A percentile compares a stretch with the other conserved stretches of the same genome.
Evolutionary conservation across 1,284 basidiomycete species (phyloP).

Genomic region (Apiotrichum siamense): DNA sequence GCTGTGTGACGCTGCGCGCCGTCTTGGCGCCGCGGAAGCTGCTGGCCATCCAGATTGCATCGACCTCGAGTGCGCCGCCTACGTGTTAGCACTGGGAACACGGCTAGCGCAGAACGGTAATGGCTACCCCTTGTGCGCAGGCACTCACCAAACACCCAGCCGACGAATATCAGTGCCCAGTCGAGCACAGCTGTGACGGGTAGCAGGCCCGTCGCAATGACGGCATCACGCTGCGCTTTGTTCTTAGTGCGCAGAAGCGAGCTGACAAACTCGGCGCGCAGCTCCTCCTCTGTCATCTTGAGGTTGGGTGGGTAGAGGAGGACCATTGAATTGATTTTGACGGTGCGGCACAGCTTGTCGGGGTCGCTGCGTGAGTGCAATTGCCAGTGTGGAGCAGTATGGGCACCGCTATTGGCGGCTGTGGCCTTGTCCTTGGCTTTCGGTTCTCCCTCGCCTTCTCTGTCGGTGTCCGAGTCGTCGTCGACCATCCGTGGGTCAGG

Average conservation of each 20-base stretch:
- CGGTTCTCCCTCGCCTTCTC: not conserved
- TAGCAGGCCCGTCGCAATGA: slow-evolving; percentile 17
- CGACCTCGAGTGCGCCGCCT: slow-evolving; percentile 20
- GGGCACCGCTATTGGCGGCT: not conserved
- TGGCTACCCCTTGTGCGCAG: too few species aligned
- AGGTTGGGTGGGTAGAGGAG: slow-evolving; percentile 18
- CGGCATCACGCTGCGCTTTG: slow-evolving; percentile 22
- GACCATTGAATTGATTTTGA: slow-evolving; percentile 20
- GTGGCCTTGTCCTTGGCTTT: not conserved
- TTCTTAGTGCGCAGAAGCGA: slow-evolving; percentile 17
- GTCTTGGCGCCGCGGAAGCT: slow-evolving; percentile 19
- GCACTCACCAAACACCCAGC: slow-evolving; percentile 19
- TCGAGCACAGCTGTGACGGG: slow-evolving; percentile 14
- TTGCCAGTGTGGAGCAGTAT: not conserved
- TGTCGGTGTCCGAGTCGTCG: too few species aligned
- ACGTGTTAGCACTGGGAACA: not conserved
- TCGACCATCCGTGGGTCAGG: too few species aligned
- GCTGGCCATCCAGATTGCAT: slow-evolving; percentile 17
- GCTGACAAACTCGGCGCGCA: slow-evolving; percentile 18
- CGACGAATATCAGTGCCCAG: slow-evolving; percentile 19
- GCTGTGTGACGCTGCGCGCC: slow-evolving; percentile 16
- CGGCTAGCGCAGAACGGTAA: too few species aligned
- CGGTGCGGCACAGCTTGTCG: slow-evolving; percentile 4
- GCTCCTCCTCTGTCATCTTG: slow-evolving; percentile 8
- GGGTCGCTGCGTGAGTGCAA: not conserved